Evolutionary conservation across 371 early-diverging fungal genomes (phyloP).

Genomic region (Batkoa obscura): DNA sequence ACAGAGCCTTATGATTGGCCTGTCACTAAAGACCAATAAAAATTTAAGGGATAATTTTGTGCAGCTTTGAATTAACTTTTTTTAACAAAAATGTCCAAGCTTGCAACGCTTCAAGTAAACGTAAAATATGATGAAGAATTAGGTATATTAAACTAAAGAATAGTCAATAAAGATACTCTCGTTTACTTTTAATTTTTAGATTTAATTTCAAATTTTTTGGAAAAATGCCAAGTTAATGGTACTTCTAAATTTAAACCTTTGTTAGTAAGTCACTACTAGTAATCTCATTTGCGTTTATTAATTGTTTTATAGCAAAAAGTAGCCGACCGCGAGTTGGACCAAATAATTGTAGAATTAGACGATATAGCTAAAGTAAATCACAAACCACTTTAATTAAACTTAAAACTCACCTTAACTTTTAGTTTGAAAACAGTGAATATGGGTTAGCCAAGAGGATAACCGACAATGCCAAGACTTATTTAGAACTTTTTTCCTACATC

Average conservation of each 20-base stretch:
- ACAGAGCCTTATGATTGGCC: no score
- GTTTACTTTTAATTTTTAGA: neutral
- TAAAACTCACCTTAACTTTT: neutral
- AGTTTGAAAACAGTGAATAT: conserved; percentile 6
- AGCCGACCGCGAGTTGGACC: conserved; percentile 31
- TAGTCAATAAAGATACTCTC: neutral
- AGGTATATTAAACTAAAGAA: neutral
- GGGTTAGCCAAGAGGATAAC: conserved; percentile 27
- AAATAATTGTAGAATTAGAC: conserved; percentile 33
- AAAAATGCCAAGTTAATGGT: neutral
- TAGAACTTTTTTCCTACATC: conserved; percentile 50
- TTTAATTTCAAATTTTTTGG: neutral
- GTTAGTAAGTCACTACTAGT: neutral
- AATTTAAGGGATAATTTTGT: no score
- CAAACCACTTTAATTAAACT: neutral
- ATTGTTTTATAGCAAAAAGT: conserved; percentile 26
- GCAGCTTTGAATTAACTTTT: no score
- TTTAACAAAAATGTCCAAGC: conserved; percentile 1
- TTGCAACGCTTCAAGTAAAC: neutral
- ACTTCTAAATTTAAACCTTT: neutral
- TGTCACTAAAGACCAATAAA: no score
- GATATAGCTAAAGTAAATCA: conserved; percentile 28
- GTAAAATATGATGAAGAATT: conserved; percentile 1
- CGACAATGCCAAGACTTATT: conserved; percentile 68
- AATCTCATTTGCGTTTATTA: neutral